Evolutionary conservation across 371 early-diverging fungal species (phyloP).

Genomic region (Blakeslea trispora): DNA sequence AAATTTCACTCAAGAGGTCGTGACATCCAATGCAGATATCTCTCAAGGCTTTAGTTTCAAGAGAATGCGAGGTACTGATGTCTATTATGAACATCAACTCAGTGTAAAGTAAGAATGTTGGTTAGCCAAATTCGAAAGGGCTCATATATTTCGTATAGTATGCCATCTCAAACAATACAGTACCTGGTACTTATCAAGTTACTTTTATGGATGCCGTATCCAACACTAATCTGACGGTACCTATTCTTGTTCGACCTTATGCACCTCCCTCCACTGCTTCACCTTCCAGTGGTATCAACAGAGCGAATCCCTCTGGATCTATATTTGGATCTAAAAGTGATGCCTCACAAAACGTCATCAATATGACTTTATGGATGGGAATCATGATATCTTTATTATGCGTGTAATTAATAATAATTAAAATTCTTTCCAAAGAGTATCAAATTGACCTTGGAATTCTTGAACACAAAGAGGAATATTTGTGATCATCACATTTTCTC

Average conservation of each 20-base stretch:
- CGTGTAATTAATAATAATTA: constrained; percentile 8
- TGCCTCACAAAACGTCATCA: background rate
- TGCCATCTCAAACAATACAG: constrained; percentile 31
- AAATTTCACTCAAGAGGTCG: constrained; percentile 25
- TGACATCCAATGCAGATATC: constrained; percentile 37
- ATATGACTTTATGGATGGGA: background rate
- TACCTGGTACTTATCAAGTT: constrained; percentile 39
- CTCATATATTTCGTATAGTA: constrained; percentile 16
- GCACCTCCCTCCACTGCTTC: constrained; percentile 29
- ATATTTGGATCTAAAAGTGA: constrained; percentile 26
- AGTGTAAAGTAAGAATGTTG: constrained; percentile 20
- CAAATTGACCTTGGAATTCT: constrained; percentile 57
- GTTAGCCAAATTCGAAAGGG: background rate
- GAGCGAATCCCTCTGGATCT: constrained; percentile 24
- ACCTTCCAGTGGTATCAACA: constrained; percentile 17
- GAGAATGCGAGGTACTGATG: constrained; percentile 22
- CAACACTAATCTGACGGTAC: constrained; percentile 36
- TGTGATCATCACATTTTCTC: constrained; percentile 59
- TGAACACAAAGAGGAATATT: constrained; percentile 52
- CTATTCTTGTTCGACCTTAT: constrained; percentile 38
- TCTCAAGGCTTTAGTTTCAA: constrained; percentile 36
- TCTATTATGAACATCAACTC: constrained; percentile 39
- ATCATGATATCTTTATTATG: background rate
- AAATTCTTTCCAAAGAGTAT: constrained; percentile 53
- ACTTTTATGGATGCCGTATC: constrained; percentile 37